Evolutionary conservation across 208 protist species (phyloP).

Genomic region (Leishmania tropica): DNA sequence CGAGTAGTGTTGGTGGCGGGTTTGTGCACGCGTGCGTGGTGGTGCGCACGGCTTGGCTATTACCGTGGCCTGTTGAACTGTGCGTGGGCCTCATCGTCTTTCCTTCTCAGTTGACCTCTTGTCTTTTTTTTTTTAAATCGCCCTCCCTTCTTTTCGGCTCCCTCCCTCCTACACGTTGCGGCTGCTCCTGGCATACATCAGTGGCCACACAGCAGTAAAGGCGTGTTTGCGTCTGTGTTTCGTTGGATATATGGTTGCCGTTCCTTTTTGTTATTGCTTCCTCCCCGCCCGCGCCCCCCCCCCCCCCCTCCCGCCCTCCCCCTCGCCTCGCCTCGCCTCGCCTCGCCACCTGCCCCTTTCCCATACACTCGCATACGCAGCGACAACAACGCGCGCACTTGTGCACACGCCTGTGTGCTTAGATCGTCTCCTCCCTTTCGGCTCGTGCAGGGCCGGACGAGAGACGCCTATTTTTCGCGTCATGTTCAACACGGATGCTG

Average conservation of each 20-base stretch:
- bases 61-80: not conserved
- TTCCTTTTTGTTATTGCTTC: no score
- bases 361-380: not conserved
- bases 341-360: not conserved
- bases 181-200: not conserved
- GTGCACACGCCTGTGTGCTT: no score
- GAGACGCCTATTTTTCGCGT: not conserved
- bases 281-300: not conserved
- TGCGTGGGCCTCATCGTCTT: not conserved
- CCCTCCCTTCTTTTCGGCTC: no score
- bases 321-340: no score
- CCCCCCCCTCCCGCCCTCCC: no score
- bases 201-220: not conserved
- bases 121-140: not conserved
- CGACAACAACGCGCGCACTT: not conserved
- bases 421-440: no score
- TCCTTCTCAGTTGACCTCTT: not conserved
- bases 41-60: not conserved
- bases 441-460: not conserved
- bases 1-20: not conserved
- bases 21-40: not conserved
- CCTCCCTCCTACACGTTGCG: not conserved
- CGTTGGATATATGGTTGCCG: not conserved
- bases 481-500: conserved; percentile 42
- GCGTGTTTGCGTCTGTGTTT: not conserved